A percentile compares a stretch with the other conserved stretches of the same genome.
phyloP scores from a whole-genome alignment of 2,329 filamentous ascomycete genomes.

The Xylariomycetidae sp. region DNA sequence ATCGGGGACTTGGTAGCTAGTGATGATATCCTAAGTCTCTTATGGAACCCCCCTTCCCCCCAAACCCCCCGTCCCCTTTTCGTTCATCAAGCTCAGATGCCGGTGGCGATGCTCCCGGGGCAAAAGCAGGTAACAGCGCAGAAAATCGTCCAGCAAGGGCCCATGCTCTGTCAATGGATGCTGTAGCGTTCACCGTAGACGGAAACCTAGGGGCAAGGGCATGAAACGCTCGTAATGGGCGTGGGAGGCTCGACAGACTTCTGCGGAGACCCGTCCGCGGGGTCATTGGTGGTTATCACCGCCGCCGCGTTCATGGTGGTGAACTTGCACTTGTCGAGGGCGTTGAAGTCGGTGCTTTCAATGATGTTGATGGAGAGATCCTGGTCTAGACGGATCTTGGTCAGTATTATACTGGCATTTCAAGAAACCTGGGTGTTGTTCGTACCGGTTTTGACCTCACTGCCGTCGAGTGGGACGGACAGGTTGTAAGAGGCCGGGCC shows the following conservation, averaged over 20 bases:
- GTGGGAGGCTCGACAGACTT: constrained; percentile 41
- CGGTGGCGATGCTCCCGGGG: too few relatives aligned
- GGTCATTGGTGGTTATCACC: constrained; percentile 25
- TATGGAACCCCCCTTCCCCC: too few relatives aligned
- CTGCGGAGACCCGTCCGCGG: constrained; percentile 30
- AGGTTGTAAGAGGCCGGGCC: constrained; percentile 37
- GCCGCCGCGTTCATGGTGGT: constrained; percentile 29
- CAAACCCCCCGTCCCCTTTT: too few relatives aligned
- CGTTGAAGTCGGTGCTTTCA: constrained; percentile 39
- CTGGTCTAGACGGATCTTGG: constrained; percentile 29
- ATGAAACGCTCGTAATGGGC: constrained; percentile 36
- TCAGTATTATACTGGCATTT: constrained; percentile 1
- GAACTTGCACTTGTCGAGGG: constrained; percentile 39
- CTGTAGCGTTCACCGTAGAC: constrained; percentile 35
- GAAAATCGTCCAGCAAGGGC: constrained; percentile 38
- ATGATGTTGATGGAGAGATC: constrained; percentile 35
- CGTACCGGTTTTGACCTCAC: constrained; percentile 32
- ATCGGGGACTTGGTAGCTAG: too few relatives aligned
- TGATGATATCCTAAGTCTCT: too few relatives aligned
- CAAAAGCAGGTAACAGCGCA: constrained; percentile 38
- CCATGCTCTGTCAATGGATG: constrained; percentile 29
- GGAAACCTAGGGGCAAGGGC: too few relatives aligned
- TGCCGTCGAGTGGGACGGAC: constrained; percentile 37
- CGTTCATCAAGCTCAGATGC: too few relatives aligned
- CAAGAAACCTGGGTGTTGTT: background rate